phyloP scores from a whole-genome alignment of 495 filamentous ascomycete species.

The Hyaloscypha finlandica region DNA sequence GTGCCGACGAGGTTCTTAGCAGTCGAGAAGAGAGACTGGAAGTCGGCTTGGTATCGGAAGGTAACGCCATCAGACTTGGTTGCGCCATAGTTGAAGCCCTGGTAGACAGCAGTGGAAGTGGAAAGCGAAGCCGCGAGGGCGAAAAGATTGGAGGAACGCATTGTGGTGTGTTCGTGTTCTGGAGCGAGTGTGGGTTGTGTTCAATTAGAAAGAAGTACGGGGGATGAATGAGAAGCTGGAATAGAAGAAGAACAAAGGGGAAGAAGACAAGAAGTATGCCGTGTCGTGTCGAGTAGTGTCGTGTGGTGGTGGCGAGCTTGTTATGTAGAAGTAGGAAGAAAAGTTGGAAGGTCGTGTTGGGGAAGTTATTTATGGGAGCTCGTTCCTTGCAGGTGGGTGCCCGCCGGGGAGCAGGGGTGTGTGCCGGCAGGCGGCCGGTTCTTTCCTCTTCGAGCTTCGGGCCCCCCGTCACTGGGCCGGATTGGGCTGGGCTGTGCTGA shows the following conservation, averaged over 20 bases:
- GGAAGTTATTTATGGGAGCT: background rate
- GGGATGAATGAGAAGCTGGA: too few species aligned
- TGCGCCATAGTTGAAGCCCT: conserved; percentile 86
- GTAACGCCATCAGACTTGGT: conserved; percentile 57
- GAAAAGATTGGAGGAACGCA: conserved; percentile 31
- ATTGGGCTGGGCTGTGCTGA: background rate
- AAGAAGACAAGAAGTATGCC: background rate
- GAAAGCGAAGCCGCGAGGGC: conserved; percentile 33
- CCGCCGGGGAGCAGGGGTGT: background rate
- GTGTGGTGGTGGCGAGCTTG: background rate
- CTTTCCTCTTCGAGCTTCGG: background rate
- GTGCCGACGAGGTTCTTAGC: conserved; percentile 71
- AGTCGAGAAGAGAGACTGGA: conserved; percentile 66
- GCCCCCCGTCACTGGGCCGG: background rate
- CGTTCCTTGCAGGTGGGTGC: background rate
- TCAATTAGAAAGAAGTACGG: too few species aligned
- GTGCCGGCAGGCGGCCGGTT: background rate
- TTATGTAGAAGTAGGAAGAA: background rate
- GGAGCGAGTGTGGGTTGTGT: too few species aligned
- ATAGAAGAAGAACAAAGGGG: background rate
- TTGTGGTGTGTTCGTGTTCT: background rate
- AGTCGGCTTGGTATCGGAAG: conserved; percentile 65
- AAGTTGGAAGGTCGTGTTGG: background rate
- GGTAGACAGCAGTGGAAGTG: conserved; percentile 40
- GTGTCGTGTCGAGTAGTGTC: background rate